Evolutionary conservation across 495 filamentous ascomycete genomes (phyloP).

Genomic region (Neurospora sublineolata): DNA sequence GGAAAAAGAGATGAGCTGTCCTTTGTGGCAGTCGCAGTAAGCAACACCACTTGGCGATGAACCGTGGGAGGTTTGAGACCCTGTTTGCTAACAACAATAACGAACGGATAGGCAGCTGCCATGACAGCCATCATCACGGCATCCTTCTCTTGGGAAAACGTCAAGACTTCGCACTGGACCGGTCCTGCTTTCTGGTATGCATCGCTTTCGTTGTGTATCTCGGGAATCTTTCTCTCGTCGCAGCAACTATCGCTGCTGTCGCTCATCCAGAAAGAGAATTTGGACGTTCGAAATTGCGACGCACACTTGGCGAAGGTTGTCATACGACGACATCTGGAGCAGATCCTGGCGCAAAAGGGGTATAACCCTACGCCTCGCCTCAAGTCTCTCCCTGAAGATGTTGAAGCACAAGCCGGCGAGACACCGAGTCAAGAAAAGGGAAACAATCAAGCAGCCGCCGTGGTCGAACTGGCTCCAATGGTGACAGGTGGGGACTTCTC

Average conservation of each 20-base stretch:
- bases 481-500: neutral
- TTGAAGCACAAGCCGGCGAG: neutral
- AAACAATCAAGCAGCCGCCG: neutral
- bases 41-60: neutral
- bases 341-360: neutral
- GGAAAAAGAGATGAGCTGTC: neutral
- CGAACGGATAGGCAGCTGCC: neutral
- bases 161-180: neutral
- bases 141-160: neutral
- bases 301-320: neutral
- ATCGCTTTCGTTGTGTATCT: neutral
- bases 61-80: too few relatives aligned
- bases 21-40: neutral
- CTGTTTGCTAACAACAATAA: too few relatives aligned
- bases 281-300: neutral
- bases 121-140: slow-evolving; percentile 3
- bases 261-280: neutral
- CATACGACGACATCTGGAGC: neutral
- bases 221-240: neutral
- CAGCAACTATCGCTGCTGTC: neutral
- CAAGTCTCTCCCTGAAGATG: neutral
- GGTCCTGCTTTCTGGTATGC: slow-evolving; percentile 4
- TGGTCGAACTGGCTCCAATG: neutral
- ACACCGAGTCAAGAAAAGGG: neutral
- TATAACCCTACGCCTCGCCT: neutral